Evolutionary conservation across 148 eudicot species (phyloP).

Genomic region (Camellia sinensis): DNA sequence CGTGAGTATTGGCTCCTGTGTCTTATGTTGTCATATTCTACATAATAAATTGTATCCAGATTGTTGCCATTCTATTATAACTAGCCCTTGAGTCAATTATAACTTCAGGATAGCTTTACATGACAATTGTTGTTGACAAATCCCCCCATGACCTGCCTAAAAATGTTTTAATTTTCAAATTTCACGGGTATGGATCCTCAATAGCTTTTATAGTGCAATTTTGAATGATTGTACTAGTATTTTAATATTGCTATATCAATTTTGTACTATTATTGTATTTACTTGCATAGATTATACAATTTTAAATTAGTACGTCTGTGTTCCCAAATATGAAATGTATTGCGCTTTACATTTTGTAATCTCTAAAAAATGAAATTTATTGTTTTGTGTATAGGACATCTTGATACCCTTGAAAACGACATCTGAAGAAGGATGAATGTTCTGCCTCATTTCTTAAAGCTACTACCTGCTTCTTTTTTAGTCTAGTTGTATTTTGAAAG

Average conservation of each 20-base stretch:
- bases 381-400: neutral
- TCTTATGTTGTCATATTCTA: slow-evolving; percentile 33
- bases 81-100: slow-evolving; percentile 38
- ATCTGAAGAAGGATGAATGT: neutral
- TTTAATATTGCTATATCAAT: slow-evolving; percentile 8
- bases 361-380: slow-evolving; percentile 22
- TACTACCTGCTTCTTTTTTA: neutral
- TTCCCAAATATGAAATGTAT: slow-evolving; percentile 37
- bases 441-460: neutral
- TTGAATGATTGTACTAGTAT: slow-evolving; percentile 41
- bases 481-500: neutral
- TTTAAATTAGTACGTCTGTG: slow-evolving; percentile 29
- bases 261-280: slow-evolving; percentile 29
- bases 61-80: slow-evolving; percentile 24
- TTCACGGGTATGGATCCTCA: slow-evolving; percentile 12
- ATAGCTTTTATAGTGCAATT: slow-evolving; percentile 33
- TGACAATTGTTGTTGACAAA: slow-evolving; percentile 31
- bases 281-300: slow-evolving; percentile 32
- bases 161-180: slow-evolving; percentile 30
- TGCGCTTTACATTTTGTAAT: slow-evolving; percentile 33
- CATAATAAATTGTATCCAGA: slow-evolving; percentile 25
- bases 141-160: slow-evolving; percentile 44
- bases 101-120: slow-evolving; percentile 33
- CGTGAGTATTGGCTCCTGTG: slow-evolving; percentile 15
- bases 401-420: slow-evolving; percentile 6